Conservation (phyloP, 2,329 filamentous ascomycete genomes). For the Aaosphaeria pasadenensis region DNA sequence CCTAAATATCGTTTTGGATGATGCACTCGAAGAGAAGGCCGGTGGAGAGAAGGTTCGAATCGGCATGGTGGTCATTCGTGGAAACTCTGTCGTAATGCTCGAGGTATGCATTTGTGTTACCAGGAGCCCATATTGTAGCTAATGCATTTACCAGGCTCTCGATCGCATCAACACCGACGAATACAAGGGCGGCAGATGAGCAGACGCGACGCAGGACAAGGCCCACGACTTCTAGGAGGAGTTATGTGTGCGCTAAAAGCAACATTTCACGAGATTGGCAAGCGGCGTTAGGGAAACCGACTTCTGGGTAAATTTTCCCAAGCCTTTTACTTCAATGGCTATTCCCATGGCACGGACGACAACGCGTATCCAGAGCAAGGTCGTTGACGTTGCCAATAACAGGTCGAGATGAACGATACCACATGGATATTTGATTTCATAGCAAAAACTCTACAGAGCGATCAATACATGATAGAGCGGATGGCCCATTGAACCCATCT, state of each 20-base stretch:
- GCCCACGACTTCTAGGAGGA: no score
- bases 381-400: not conserved
- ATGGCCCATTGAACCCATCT: no score
- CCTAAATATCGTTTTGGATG: slow-evolving; percentile 95
- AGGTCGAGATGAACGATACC: not conserved
- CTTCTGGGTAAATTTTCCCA: not conserved
- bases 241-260: not conserved
- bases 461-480: no score
- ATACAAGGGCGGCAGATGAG: slow-evolving; percentile 28
- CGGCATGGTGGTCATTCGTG: slow-evolving; percentile 95
- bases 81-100: slow-evolving; percentile 98
- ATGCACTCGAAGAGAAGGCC: slow-evolving; percentile 91
- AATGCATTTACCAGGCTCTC: slow-evolving; percentile 19
- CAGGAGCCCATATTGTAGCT: not conserved
- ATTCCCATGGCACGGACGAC: not conserved
- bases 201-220: not conserved
- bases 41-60: slow-evolving; percentile 86
- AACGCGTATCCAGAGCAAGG: not conserved
- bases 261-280: not conserved
- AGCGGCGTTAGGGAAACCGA: not conserved
- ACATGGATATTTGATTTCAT: not conserved
- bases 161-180: slow-evolving; percentile 36
- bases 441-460: no score
- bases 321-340: not conserved
- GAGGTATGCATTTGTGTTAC: slow-evolving; percentile 53